Base-by-base conservation (phyloP, 75 land plant genomes). In the Pseudotsuga menziesii region DNA sequence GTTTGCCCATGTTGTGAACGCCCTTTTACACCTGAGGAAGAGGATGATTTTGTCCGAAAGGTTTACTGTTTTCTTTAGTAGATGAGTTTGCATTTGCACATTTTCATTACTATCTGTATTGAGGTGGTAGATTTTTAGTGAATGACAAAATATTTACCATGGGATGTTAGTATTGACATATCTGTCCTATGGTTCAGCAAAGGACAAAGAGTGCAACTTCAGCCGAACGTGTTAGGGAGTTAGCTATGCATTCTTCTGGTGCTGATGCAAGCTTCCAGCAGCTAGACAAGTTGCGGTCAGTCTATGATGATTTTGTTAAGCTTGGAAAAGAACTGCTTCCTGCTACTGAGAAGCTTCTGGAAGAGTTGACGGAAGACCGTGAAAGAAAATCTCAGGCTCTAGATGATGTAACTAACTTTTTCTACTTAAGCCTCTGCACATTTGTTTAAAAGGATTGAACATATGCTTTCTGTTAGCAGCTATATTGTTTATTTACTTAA, bases 1-100 rank as follows among this genome's bases (percentile, higher is more conserved):
- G 77, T 87, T 36, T 97, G 99, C 74, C 99, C 99, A 13, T 94
- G 98, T 79, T 97, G 99, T 85, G 99, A 97, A 77, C 93, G 99
- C 41, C 84, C 92, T 27, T 97, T 97, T 71, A 84, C 91, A 55
- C 86, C 93, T 64, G 90, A 90, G 73, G 99, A 97, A 82, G 99
- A 94, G 81, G 94, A 92, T 81, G 87, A 97, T 20, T 97, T 97
- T 92, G 91, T 97, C 54, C 86, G 78, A 70, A 97, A 97, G 95
- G 99, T 94, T 54, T 20, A 67, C 22, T 26, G 61, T 14, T 60
- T 59, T 58, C 29, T 16, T 52, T 39, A 44, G n/a, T 11, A 69
- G 25, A 39, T 41, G n/a, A 69, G n/a, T 11, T 39, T 41, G 2
- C 52, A 69, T 17, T 27, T 66, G 56, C 4, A 66, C 69, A 13